Conservation (phyloP, 805 yeast species). For the Saccharomyces jurei region DNA sequence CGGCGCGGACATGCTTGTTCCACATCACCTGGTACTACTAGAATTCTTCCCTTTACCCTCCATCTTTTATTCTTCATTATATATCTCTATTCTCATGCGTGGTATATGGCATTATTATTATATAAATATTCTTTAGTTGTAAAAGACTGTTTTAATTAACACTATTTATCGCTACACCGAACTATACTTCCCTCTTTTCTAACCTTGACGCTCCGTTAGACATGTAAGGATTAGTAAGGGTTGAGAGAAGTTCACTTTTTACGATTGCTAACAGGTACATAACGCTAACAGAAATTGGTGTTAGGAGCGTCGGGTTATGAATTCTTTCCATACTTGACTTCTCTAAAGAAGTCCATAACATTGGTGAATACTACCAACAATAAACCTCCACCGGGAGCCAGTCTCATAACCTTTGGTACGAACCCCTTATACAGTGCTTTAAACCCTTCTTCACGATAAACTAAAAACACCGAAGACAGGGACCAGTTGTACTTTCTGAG, state of each 20-base stretch:
- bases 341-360: slow-evolving; percentile 88
- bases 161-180: background rate
- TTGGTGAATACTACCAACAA: slow-evolving; percentile 92
- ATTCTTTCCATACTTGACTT: slow-evolving; percentile 8
- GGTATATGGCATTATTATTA: background rate
- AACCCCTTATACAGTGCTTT: slow-evolving; percentile 90
- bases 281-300: no score
- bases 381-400: slow-evolving; percentile 99
- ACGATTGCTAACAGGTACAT: no score
- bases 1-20: background rate
- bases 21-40: background rate
- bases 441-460: slow-evolving; percentile 83
- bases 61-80: background rate
- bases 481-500: slow-evolving; percentile 87
- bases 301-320: background rate
- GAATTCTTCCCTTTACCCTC: background rate
- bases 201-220: background rate
- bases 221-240: no score
- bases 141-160: background rate
- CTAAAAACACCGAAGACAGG: slow-evolving; percentile 62
- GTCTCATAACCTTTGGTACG: slow-evolving; percentile 90
- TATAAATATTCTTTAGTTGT: background rate
- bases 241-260: no score
- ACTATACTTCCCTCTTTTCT: background rate
- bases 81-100: background rate